Evolutionary conservation across 148 eudicot genomes (phyloP), one percentile per base, ranked within the genome.

Genomic region (Polygonum maritimum): DNA sequence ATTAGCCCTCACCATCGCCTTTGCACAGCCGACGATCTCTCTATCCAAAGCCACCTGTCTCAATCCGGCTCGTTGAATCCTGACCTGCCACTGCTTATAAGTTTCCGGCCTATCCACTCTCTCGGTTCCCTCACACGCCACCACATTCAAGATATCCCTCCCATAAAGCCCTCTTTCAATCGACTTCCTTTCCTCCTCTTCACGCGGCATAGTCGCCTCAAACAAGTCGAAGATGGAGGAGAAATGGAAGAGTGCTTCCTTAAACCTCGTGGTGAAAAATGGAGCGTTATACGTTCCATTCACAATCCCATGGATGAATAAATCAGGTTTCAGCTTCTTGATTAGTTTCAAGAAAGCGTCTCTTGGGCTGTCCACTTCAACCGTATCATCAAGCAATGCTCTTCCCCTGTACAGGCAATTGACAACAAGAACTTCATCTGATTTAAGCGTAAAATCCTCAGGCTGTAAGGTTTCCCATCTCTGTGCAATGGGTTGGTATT

Each of bases 341-440:
- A 79, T 62, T 35, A 82, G 55, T 35, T 76, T 71, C 48, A 79
- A 67, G 73, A 82, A 75, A 31, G 71, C 63, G 5, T 82, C 77
- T 62, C 84, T 77, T 8, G 81, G 84, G 62, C 84, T 71, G 40
- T 73, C 58, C 70, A 19, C 44, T 33, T 45, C 69, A 3, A 82
- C 74, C n/a, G 84, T 81, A 7, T 88, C 91, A 52, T 88, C 88
- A 48, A 74, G 81, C 11, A 85, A 76, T 35, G 75, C 38, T 52
- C 77, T 82, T 16, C 82, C 80, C 41, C 76, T 74, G 69, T 77
- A 84, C 76, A 86, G 8, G 58, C 87, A 84, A 19, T 86, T 87
- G 33, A 88, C 84, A 1, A 80, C 84, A 76, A 86, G 77, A 31
- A 84, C 77, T 76, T 88, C 91, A 21, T 84, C 81, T 1, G 82